Percentiles rank a stretch among this genome's conserved stretches.
Conservation (phyloP, 2,329 filamentous ascomycete species). For the Cytospora schulzeri region DNA sequence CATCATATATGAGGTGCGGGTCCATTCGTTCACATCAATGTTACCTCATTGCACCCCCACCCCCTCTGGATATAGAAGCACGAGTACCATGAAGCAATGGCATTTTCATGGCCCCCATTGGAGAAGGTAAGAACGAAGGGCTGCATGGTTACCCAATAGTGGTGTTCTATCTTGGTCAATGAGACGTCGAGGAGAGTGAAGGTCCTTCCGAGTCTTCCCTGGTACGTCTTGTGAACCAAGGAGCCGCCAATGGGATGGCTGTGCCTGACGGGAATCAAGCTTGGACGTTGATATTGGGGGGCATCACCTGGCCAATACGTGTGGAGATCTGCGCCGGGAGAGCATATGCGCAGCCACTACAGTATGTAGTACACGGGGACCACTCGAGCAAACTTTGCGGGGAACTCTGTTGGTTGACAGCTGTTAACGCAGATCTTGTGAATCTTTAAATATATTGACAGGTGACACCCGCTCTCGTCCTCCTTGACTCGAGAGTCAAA, state of each 20-base stretch:
- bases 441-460: background rate
- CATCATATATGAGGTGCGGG: background rate
- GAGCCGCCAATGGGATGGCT: constrained; percentile 8
- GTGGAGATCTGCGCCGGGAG: background rate
- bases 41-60: background rate
- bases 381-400: background rate
- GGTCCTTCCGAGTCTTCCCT: constrained; percentile 1
- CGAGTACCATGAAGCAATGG: background rate
- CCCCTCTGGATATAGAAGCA: background rate
- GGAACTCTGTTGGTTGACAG: background rate
- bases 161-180: background rate
- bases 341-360: background rate
- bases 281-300: background rate
- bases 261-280: constrained; percentile 5
- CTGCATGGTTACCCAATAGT: background rate
- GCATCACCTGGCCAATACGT: background rate
- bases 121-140: constrained; percentile 9
- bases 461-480: background rate
- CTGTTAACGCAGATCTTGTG: background rate
- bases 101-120: background rate
- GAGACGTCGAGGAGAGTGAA: background rate
- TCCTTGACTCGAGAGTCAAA: background rate
- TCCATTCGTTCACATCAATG: background rate
- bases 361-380: background rate
- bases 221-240: background rate